A percentile compares a stretch with the other conserved stretches of the same genome.
Conservation (phyloP, 2,329 filamentous ascomycete genomes). For the Arthrinium phaeospermum region DNA sequence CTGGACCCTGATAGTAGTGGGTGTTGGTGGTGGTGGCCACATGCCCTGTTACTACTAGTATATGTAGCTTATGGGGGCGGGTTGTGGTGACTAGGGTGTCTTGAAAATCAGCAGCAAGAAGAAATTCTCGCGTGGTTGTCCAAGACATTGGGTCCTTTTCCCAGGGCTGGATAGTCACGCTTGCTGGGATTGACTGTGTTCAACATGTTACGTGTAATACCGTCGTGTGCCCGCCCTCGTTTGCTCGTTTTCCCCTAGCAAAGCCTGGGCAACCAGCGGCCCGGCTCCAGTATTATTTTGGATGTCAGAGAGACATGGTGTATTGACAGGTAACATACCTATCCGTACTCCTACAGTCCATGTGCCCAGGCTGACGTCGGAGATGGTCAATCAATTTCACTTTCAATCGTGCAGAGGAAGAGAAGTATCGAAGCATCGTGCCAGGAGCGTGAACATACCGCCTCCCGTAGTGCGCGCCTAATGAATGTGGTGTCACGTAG, state of each 20-base stretch:
- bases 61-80: neutral
- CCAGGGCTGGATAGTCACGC: neutral
- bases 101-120: neutral
- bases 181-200: neutral
- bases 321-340: too few relatives aligned
- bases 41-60: too few relatives aligned
- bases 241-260: conserved; percentile 2
- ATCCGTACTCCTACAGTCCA: too few relatives aligned
- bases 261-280: neutral
- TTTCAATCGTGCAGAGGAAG: neutral
- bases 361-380: too few relatives aligned
- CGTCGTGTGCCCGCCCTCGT: neutral
- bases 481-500: neutral
- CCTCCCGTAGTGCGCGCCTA: conserved; percentile 5
- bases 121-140: conserved; percentile 16
- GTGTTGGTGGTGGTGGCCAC: neutral
- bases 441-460: neutral
- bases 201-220: neutral
- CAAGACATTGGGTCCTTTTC: neutral
- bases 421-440: neutral
- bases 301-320: neutral
- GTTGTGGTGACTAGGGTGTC: neutral
- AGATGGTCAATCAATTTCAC: neutral
- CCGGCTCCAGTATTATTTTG: neutral
- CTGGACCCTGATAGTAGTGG: neutral